Evolutionary conservation across 169 alveolate genomes (phyloP), one percentile per base, ranked within the genome.

Genomic region (Plasmodium knowlesi): DNA sequence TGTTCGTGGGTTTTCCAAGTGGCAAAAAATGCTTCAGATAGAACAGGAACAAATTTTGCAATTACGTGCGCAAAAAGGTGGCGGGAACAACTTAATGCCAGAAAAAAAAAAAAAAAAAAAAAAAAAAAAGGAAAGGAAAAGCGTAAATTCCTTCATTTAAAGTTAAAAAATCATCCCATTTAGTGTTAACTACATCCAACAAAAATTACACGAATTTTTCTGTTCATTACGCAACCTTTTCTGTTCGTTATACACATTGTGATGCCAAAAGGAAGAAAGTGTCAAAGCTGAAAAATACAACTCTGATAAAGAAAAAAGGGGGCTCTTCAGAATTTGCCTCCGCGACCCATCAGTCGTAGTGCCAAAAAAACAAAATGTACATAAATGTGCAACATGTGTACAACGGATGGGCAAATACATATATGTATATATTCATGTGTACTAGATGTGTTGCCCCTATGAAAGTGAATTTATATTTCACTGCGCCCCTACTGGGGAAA

Each of bases 311-410:
- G 46, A 50, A 72, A 85, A 85, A 43, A 46, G 74, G 84, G 57
- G 57, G 39, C 84, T 73, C 67, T 85, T 85, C 81, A 85, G 84
- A 46, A 85, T 85, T 82, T 85, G 50, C 54, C 43, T 34, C 73
- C 78, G 37, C 79, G 61, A 72, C 9, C 39, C 34, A 85, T 39
- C 16, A 85, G 93, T 78, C 81, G 41, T 46, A 74, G 80, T 46
- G 67, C 61, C 39, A 72, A 85, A 53, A 84, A 71, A 70, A 72
- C 43, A 37, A 70, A 70, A 80, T 46, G 28, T 41, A 41, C 39
- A 32, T 43, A 80, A 46, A 43, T 32, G 61, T 39, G 61, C 3
- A 74, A 34, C 25, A 34, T 74, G 16, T 12, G 32, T 46, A 81
- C 57, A 37, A 46, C 46, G 73, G 73, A 5, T 30, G 61, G 57